Base-by-base conservation (phyloP, 1,284 basidiomycete genomes). In the Puccinia coronata region DNA sequence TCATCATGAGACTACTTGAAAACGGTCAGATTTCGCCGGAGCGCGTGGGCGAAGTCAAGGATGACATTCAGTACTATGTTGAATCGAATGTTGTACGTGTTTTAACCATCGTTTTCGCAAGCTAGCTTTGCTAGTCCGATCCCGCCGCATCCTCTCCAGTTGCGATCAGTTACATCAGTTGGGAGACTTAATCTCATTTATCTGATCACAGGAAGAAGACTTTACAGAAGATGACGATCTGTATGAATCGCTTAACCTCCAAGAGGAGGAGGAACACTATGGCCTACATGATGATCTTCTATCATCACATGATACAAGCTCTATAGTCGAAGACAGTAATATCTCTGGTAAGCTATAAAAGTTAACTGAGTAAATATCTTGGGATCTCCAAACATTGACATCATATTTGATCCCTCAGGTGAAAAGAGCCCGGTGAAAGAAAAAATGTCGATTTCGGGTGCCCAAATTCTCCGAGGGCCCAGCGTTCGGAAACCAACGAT, bases 191-290 rank as follows among this genome's bases (percentile, higher is more conserved):
- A 69, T 65, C 43, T 74, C 28, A 41, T n/a, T 1, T 4, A 69
- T 31, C 41, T 47, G 49, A 61, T 73, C 82, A 65, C 85, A 96
- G 95, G 95, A 97, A 82, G 97, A 99, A 85, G 93, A 95, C 85
- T 99, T 98, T 86, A 95, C 98, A 82, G 96, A 97, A 86, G 95
- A 99, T 85, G 93, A 96, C 86, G 96, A 94, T 73, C 94, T 99
- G 82, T 99, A 99, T 85, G 97, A 99, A 85, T 96, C 99, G 65
- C 93, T 99, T 84, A 94, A 95, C 84, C 92, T 99, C 73, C 94
- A 98, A 84, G 96, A 98, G 85, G 95, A 90, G 83, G 90, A 99
- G 86, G 96, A 96, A 88, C 91, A 92, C 84, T 95, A 93, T 79
- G 90, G 90, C 75, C 90, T 90, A 81, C 90, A 90, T 75, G 94